Conservation (phyloP, 2,329 filamentous ascomycete genomes). For the Beauveria caledonica region DNA sequence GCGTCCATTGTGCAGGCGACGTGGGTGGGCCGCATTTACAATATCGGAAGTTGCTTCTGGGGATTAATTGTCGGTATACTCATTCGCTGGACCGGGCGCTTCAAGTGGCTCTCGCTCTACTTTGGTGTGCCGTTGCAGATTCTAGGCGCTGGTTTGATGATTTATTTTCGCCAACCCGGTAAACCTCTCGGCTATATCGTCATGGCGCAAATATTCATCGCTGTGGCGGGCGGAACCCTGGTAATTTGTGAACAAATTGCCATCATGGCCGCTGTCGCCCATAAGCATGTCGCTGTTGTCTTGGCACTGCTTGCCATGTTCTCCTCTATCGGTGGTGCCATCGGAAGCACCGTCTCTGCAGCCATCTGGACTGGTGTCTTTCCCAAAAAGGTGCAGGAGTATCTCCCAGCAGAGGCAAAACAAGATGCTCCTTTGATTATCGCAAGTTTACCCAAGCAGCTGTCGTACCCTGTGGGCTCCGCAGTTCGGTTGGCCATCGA, state of each 20-base stretch:
- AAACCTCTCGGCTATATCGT: slow-evolving; percentile 44
- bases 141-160: slow-evolving; percentile 31
- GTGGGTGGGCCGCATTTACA: slow-evolving; percentile 42
- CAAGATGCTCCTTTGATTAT: background rate
- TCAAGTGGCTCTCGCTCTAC: slow-evolving; percentile 37
- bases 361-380: slow-evolving; percentile 7
- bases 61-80: slow-evolving; percentile 39
- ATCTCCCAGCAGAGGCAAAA: background rate
- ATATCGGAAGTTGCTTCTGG: slow-evolving; percentile 42
- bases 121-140: slow-evolving; percentile 25
- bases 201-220: slow-evolving; percentile 53
- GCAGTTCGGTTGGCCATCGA: background rate
- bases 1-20: slow-evolving; percentile 33
- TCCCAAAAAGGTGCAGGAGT: background rate
- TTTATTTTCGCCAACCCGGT: slow-evolving; percentile 36
- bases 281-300: slow-evolving; percentile 19
- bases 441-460: background rate
- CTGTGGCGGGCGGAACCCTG: slow-evolving; percentile 47
- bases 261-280: slow-evolving; percentile 47
- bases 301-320: background rate
- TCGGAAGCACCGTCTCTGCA: background rate
- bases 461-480: background rate
- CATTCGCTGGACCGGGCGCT: slow-evolving; percentile 37
- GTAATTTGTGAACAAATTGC: slow-evolving; percentile 51
- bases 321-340: background rate